Evolutionary conservation across 139 green algal genomes (phyloP).

Genomic region (Tetradesmus lagerheimii): DNA sequence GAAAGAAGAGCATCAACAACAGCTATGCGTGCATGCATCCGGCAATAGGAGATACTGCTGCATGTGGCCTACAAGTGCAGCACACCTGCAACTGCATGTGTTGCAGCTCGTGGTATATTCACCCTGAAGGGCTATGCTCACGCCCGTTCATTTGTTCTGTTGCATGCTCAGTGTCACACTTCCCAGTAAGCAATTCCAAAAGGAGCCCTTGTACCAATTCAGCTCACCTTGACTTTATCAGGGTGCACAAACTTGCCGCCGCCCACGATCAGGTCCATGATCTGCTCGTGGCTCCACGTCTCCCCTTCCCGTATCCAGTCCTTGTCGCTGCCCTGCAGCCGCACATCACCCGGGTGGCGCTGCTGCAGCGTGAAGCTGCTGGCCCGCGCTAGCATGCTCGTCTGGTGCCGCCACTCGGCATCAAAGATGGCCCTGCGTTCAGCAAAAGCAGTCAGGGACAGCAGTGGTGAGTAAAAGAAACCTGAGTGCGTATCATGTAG

Average conservation of each 20-base stretch:
- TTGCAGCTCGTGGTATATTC: no score
- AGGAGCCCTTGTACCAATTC: neutral
- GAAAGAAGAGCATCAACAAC: neutral
- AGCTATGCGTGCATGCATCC: neutral
- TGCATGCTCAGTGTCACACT: no score
- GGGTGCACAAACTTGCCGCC: conserved; percentile 20
- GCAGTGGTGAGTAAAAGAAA: no score
- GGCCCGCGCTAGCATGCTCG: neutral
- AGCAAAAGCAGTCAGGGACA: no score
- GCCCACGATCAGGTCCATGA: conserved; percentile 38
- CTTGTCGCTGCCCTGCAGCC: neutral
- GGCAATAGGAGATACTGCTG: neutral
- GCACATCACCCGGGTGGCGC: neutral
- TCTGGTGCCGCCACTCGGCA: neutral
- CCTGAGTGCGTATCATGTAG: no score
- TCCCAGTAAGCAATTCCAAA: no score
- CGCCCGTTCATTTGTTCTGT: no score
- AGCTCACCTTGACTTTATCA: neutral
- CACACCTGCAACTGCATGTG: no score
- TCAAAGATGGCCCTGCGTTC: no score
- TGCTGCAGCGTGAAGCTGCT: conserved; percentile 26
- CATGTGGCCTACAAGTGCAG: neutral
- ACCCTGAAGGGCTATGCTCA: no score
- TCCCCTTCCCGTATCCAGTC: neutral
- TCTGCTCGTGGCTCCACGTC: conserved; percentile 29